A percentile compares a stretch with the other conserved stretches of the same genome.
Evolutionary conservation across 1,139 yeast genomes (phyloP).

Genomic region (Eremothecium sinecaudum): DNA sequence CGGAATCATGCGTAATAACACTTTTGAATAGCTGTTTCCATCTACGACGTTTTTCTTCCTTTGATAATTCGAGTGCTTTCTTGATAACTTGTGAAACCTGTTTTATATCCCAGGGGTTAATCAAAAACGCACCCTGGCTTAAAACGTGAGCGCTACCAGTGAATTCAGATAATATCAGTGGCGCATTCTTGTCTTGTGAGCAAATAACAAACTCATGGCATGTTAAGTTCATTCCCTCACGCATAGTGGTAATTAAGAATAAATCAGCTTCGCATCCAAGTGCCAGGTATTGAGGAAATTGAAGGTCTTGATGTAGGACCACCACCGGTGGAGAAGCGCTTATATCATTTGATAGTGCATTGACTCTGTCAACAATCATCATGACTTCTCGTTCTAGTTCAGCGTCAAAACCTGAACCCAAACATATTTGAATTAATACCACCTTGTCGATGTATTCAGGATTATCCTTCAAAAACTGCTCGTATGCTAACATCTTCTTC

Average conservation of each 20-base stretch:
- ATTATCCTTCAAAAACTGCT: slow-evolving; percentile 56
- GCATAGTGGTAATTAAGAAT: slow-evolving; percentile 79
- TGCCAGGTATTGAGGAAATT: slow-evolving; percentile 82
- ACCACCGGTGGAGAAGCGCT: slow-evolving; percentile 81
- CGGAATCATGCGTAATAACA: slow-evolving; percentile 60
- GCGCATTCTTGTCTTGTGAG: slow-evolving; percentile 62
- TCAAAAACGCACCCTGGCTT: slow-evolving; percentile 60
- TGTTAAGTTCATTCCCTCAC: slow-evolving; percentile 95
- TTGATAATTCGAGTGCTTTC: slow-evolving; percentile 53
- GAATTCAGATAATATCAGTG: slow-evolving; percentile 80
- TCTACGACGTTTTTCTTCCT: slow-evolving; percentile 46
- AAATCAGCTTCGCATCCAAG: slow-evolving; percentile 76
- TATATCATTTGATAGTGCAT: slow-evolving; percentile 61
- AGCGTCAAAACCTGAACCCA: slow-evolving; percentile 42
- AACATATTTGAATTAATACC: slow-evolving; percentile 75
- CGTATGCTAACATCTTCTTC: slow-evolving; percentile 82
- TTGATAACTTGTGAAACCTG: slow-evolving; percentile 56
- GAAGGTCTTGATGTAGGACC: slow-evolving; percentile 77
- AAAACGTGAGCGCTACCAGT: slow-evolving; percentile 86
- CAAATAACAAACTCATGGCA: slow-evolving; percentile 90
- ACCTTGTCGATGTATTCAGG: slow-evolving; percentile 64
- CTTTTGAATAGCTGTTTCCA: slow-evolving; percentile 56
- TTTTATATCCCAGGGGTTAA: slow-evolving; percentile 85
- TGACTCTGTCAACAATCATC: slow-evolving; percentile 75
- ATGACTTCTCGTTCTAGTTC: slow-evolving; percentile 64